phyloP scores from a whole-genome alignment of 2,329 filamentous ascomycete species.

The Phialemoniopsis sp. region DNA sequence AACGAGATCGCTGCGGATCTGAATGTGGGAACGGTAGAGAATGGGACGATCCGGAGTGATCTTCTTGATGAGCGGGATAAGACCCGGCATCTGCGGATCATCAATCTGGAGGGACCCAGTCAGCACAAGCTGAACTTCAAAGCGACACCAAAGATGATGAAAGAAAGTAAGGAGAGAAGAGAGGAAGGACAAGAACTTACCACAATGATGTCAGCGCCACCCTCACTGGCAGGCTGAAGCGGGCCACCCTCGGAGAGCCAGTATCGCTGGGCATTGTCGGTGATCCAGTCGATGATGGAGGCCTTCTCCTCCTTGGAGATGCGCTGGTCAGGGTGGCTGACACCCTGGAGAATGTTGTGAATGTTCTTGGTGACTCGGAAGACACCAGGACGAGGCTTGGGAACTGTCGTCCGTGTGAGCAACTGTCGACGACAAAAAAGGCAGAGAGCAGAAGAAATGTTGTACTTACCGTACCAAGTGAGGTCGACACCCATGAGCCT shows the following conservation, averaged over 20 bases:
- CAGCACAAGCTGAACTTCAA: slow-evolving; percentile 1
- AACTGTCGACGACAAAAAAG: neutral
- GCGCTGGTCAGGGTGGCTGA: slow-evolving; percentile 61
- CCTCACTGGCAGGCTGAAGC: slow-evolving; percentile 57
- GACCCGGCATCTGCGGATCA: slow-evolving; percentile 78
- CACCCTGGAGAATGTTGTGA: slow-evolving; percentile 84
- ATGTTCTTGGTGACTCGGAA: slow-evolving; percentile 84
- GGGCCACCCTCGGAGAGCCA: slow-evolving; percentile 69
- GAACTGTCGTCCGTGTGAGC: slow-evolving; percentile 43
- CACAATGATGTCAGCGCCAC: slow-evolving; percentile 72
- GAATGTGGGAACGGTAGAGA: slow-evolving; percentile 79
- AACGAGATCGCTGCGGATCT: slow-evolving; percentile 72
- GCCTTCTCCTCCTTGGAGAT: slow-evolving; percentile 58
- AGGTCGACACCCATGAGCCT: slow-evolving; percentile 63
- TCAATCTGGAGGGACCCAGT: slow-evolving; percentile 49
- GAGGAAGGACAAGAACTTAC: slow-evolving; percentile 28
- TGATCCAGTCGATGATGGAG: slow-evolving; percentile 67
- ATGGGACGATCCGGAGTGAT: slow-evolving; percentile 69
- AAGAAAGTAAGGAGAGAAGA: neutral
- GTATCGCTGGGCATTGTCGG: slow-evolving; percentile 68
- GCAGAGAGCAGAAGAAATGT: neutral
- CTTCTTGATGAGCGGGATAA: slow-evolving; percentile 72
- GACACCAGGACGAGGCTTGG: slow-evolving; percentile 73
- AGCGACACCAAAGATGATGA: neutral
- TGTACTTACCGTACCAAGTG: slow-evolving; percentile 61